Evolutionary conservation across 192 early-diverging fungal species (phyloP), one percentile per base, ranked within the genome.

Genomic region (Coemansia sp.): DNA sequence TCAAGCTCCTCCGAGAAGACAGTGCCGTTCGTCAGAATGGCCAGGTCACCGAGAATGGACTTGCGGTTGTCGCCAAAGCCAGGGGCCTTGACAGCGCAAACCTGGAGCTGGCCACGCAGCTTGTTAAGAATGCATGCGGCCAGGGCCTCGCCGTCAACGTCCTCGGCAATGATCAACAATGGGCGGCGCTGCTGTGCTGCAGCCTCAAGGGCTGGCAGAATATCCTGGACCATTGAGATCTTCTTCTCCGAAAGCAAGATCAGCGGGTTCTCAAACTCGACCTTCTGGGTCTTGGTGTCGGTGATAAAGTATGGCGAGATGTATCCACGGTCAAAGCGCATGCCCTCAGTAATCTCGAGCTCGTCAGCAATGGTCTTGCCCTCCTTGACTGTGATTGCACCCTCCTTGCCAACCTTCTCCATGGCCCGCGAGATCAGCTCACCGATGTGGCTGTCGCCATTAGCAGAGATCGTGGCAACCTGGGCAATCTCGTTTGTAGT

Each of bases 381-480:
- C 82, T 98, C 98, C 88, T 96, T 94, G 73, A 97, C 93, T 3
- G 96, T 99, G 82, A 99, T 99, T 34, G 98, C 98, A 65, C 98
- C 98, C 85, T 99, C 98, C 85, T 99, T 99, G 64, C 98, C 98
- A 64, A 99, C 98, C 89, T 98, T 98, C 83, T 99, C 96, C 98
- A 99, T 99, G 31, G 98, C 98, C 67, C 93, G 92, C 54, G 98
- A 96, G 84, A 99, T 95, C 83, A 98, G 76, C 57, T 87, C 81
- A 62, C 98, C 98, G 32, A 99, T 92, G 68, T 96, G 92, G 64
- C 88, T 89, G 85, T 99, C 98, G 73, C 98, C 98, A 81, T 99
- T 99, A 61, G 98, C 98, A 31, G 96, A 98, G 84, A 98, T 99
- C 59, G 98, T 96, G 41, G 95, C 98, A 54, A 95, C 95, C 85